A percentile compares a stretch with the other conserved stretches of the same genome.
Evolutionary conservation across 1,284 basidiomycete genomes (phyloP).

Genomic region (Austroboletus rostrupii): DNA sequence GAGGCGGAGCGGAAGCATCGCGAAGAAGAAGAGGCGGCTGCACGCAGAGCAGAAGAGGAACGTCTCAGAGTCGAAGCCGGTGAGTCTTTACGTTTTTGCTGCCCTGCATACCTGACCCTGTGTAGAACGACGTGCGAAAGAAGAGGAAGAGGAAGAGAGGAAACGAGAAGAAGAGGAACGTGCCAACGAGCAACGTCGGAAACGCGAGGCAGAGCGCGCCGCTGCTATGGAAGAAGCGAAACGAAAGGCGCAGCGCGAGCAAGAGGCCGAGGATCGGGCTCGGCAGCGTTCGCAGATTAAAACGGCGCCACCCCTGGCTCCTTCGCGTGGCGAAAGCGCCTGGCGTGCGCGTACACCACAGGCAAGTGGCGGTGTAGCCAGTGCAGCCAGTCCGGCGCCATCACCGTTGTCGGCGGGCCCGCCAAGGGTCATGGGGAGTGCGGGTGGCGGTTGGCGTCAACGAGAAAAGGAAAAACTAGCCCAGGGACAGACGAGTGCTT

Average conservation of each 20-base stretch:
- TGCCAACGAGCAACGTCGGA: constrained; percentile 47
- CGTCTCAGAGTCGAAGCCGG: constrained; percentile 50
- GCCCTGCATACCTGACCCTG: neutral
- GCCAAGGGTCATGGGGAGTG: constrained; percentile 35
- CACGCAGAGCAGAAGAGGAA: constrained; percentile 48
- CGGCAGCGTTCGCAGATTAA: constrained; percentile 32
- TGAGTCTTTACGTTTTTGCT: constrained; percentile 24
- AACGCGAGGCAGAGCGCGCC: constrained; percentile 67
- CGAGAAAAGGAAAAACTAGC: constrained; percentile 36
- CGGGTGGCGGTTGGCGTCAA: constrained; percentile 51
- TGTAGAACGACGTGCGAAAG: constrained; percentile 52
- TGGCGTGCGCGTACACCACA: constrained; percentile 21
- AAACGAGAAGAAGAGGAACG: constrained; percentile 63
- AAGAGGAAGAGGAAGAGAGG: constrained; percentile 53
- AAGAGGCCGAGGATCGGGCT: constrained; percentile 66
- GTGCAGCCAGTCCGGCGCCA: constrained; percentile 23
- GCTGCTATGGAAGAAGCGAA: constrained; percentile 56
- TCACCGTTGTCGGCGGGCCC: constrained; percentile 29
- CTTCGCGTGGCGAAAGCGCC: constrained; percentile 5
- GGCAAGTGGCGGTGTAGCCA: constrained; percentile 20
- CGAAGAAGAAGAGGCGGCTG: constrained; percentile 42
- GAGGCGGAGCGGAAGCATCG: constrained; percentile 57
- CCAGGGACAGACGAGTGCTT: constrained; percentile 17
- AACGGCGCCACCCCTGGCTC: constrained; percentile 1
- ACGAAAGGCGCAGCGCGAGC: constrained; percentile 70